Percentiles rank a stretch among this genome's conserved stretches.
These are phyloP conservation scores for Mortierella sp. DNA, from an alignment of 371 early-diverging fungal species.

Conservation along the genomic window DNA sequence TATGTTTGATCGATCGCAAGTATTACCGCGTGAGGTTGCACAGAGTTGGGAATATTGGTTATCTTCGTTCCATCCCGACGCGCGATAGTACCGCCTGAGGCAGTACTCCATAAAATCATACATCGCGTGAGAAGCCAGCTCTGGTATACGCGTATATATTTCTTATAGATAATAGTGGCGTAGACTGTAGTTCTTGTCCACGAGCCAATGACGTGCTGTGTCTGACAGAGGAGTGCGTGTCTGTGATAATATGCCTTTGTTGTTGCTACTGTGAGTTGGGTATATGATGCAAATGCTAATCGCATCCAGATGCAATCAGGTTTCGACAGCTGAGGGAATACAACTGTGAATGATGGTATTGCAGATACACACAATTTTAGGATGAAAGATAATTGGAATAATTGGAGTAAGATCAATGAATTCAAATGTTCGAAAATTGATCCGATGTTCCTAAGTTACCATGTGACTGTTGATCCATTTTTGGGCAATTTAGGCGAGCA, in stretches of 20 bases:
- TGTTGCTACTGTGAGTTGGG: neutral
- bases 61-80: constrained; percentile 82
- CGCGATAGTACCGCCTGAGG: constrained; percentile 80
- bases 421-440: neutral
- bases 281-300: neutral
- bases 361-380: no score
- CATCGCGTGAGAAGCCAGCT: constrained; percentile 63
- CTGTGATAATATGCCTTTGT: no score
- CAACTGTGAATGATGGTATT: no score
- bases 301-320: neutral
- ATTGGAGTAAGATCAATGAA: neutral
- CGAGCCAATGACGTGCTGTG: no score
- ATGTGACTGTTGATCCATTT: neutral
- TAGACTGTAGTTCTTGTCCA: no score
- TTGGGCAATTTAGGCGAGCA: neutral
- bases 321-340: neutral
- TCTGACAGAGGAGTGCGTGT: no score
- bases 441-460: neutral
- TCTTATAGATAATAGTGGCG: neutral
- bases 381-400: neutral
- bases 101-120: constrained; percentile 90
- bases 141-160: neutral
- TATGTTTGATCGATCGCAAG: neutral
- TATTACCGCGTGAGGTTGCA: constrained; percentile 71
- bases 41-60: constrained; percentile 84